Evolutionary conservation across 768 basidiomycete genomes (phyloP).

Genomic region (Tylopilus rubrobrunneus): DNA sequence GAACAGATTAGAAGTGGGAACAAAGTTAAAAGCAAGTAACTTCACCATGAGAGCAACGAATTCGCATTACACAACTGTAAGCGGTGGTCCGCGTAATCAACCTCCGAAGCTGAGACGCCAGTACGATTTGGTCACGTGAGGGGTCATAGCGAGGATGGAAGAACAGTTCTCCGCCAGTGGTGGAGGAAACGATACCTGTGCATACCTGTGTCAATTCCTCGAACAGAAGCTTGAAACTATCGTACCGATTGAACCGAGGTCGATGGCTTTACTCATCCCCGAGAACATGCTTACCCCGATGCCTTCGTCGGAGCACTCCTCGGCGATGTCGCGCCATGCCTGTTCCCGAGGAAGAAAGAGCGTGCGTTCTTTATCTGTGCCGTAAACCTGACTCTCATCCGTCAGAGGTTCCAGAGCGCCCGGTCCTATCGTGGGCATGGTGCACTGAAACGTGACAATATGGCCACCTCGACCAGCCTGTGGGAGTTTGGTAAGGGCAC

Average conservation of each 20-base stretch:
- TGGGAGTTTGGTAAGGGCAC: conserved; percentile 7
- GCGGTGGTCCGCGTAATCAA: conserved; percentile 66
- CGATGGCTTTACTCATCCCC: conserved; percentile 73
- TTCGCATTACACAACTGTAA: conserved; percentile 75
- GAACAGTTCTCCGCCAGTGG: conserved; percentile 88
- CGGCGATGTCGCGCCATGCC: conserved; percentile 78
- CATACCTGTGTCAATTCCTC: conserved; percentile 3
- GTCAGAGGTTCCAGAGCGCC: conserved; percentile 60
- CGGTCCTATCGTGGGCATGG: conserved; percentile 64
- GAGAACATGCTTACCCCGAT: conserved; percentile 89
- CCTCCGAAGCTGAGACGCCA: conserved; percentile 75
- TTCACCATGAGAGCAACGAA: conserved; percentile 83
- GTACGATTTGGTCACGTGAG: conserved; percentile 54
- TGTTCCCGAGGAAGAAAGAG: conserved; percentile 78
- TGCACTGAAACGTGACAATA: conserved; percentile 65
- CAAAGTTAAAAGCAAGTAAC: background rate
- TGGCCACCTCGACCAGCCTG: conserved; percentile 75
- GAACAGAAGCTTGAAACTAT: conserved; percentile 4
- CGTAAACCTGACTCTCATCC: conserved; percentile 65
- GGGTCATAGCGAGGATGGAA: conserved; percentile 89
- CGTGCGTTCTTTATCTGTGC: conserved; percentile 81
- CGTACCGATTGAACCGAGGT: conserved; percentile 82
- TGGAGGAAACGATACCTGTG: conserved; percentile 57
- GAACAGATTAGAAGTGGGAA: conserved; percentile 8
- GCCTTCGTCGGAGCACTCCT: conserved; percentile 86